Evolutionary conservation across 1,139 yeast genomes (phyloP), one percentile per base, ranked within the genome.

Genomic region (Kodamaea alishanica): DNA sequence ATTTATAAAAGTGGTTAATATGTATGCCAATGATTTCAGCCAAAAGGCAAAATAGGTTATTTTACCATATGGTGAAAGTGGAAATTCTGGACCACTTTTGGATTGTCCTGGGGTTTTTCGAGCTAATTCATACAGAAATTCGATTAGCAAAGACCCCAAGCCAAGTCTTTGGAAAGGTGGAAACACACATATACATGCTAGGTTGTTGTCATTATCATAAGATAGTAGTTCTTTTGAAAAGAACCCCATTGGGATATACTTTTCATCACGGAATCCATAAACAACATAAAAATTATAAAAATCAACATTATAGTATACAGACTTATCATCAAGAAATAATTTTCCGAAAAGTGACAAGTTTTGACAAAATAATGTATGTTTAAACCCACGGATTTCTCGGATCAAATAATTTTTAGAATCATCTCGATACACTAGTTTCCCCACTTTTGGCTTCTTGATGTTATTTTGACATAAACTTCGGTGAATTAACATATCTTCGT

Each of bases 51-150:
- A 52, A 53, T 89, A 92, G 5, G 90, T 77, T 5, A 78, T 66
- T 37, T 74, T 72, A 0, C 98, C 98, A 58, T 79, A 85, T 0
- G 84, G 83, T 5, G 96, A 85, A 12, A 92, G 65, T 0, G 98
- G 98, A 47, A 81, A 76, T 57, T 92, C 98, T 0, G 98, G 98
- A 0, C 97, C 95, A 41, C 96, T 89, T 24, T 51, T 25, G 70
- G 59, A 35, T 67, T 63, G 54, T 58, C 79, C 61, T 63, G 85
- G 56, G 50, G 74, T 65, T 6, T 51, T 46, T 35, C 68, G 65
- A 0, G 96, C 86, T 15, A 88, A 57, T 24, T 75, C 79, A 54
- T 90, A 92, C 39, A 94, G 88, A 49, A 88, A 86, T 43, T 87
- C 90, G 25, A 92, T 87, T 33, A 92, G 58, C 10, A 87, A 65